These are phyloP conservation scores for Spinellus fusiger DNA, from an alignment of 192 early-diverging fungal genomes.

Conservation along the genomic window DNA sequence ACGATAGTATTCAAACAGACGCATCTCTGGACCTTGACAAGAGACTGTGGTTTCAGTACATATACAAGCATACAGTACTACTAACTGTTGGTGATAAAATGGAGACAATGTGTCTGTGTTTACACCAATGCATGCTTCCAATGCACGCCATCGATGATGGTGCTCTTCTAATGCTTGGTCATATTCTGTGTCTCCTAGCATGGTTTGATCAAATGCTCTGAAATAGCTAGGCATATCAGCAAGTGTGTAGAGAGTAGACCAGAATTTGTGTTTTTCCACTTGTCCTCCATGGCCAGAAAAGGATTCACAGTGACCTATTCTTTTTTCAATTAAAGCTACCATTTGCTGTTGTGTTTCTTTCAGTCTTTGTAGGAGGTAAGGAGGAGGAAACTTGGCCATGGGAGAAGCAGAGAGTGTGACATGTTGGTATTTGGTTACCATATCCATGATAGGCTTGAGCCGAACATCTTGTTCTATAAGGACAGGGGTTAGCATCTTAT, in stretches of 20 bases:
- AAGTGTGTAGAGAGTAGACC: neutral
- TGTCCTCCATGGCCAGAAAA: neutral
- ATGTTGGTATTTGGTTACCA: slow-evolving; percentile 56
- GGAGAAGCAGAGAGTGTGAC: slow-evolving; percentile 84
- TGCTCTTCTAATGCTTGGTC: slow-evolving; percentile 40
- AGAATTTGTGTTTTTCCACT: neutral
- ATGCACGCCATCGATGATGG: slow-evolving; percentile 34
- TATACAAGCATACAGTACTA: slow-evolving; percentile 63
- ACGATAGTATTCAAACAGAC: slow-evolving; percentile 75
- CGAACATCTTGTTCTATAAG: slow-evolving; percentile 17
- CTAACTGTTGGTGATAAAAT: slow-evolving; percentile 62
- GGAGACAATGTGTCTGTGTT: slow-evolving; percentile 45
- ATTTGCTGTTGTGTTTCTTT: slow-evolving; percentile 48
- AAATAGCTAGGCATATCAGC: slow-evolving; percentile 17
- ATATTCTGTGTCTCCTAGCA: slow-evolving; percentile 16
- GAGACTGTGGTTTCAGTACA: slow-evolving; percentile 53
- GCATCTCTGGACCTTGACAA: slow-evolving; percentile 64
- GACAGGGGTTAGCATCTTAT: too few species aligned
- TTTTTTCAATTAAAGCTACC: slow-evolving; percentile 26
- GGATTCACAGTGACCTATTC: slow-evolving; percentile 10
- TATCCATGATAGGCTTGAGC: slow-evolving; percentile 25
- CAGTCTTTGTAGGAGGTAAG: slow-evolving; percentile 69
- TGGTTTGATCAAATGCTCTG: slow-evolving; percentile 3
- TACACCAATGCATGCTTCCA: slow-evolving; percentile 21
- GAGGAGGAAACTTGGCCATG: slow-evolving; percentile 77